Evolutionary conservation across 169 alveolate species (phyloP), one percentile per base, ranked within the genome.

Genomic region (Perkinsus marinus): DNA sequence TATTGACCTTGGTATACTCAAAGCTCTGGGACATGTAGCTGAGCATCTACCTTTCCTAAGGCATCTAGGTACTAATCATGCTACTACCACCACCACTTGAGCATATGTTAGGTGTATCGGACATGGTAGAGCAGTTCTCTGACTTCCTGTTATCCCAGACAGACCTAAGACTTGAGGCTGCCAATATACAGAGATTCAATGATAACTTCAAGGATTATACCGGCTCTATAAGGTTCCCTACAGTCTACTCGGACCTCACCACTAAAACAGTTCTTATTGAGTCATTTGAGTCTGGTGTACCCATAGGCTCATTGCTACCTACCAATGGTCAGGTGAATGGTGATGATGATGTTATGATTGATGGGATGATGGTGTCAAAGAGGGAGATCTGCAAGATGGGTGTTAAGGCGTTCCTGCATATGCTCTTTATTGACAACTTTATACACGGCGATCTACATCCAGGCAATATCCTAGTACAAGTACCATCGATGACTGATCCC

Each of bases 401-500:
- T 57, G 79, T 57, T 5, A 57, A 57, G 34, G 79, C 79, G 22
- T 79, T 91, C 57, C 92, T 92, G 26, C 92, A 93, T 39, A 93
- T 93, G 94, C 90, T 93, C 43, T 93, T 93, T 90, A 92, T 91
- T 69, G 94, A 93, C 43, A 90, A 93, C 91, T 91, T 93, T 43
- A 47, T 93, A 43, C 94, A 93, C 39, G 93, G 91, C 90, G 94
- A 93, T 90, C 90, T 93, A 69, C 94, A 93, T 92, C 92, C 93
- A 89, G 94, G 94, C 43, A 93, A 93, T 89, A 68, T 93, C 0
- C 39, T 93, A 22, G 41, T 92, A 90, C 93, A 92, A 16, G 37
- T 30, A 19, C n/a, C n/a, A n/a, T n/a, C n/a, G n/a, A n/a, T n/a
- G n/a, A n/a, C n/a, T n/a, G n/a, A n/a, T n/a, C n/a, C n/a, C n/a